A percentile compares a stretch with the other conserved stretches of the same genome.
Evolutionary conservation across 1,284 basidiomycete genomes (phyloP).

Genomic region (Heterobasidion parviporum): DNA sequence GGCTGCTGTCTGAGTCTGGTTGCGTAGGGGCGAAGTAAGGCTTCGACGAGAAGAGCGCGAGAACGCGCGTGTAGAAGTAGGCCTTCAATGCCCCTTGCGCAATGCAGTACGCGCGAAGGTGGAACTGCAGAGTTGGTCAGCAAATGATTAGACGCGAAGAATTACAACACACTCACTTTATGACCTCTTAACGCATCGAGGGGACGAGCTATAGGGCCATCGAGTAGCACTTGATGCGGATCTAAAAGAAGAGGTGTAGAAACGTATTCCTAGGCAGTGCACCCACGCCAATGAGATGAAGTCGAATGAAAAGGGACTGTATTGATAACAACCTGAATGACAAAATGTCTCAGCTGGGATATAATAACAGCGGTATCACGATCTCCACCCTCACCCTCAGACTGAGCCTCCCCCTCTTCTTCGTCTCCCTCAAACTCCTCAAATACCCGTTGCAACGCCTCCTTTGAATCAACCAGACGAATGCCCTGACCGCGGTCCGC

Average conservation of each 20-base stretch:
- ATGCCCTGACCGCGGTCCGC: slow-evolving; percentile 96
- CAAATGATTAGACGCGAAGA: slow-evolving; percentile 4
- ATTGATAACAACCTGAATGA: slow-evolving; percentile 70
- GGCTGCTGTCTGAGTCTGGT: slow-evolving; percentile 16
- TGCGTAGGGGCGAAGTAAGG: slow-evolving; percentile 38
- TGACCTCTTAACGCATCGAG: slow-evolving; percentile 36
- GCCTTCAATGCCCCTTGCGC: slow-evolving; percentile 74
- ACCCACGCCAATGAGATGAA: slow-evolving; percentile 4
- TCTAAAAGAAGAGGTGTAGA: slow-evolving; percentile 71
- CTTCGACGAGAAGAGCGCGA: slow-evolving; percentile 78
- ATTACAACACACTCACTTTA: slow-evolving; percentile 45
- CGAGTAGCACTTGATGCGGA: slow-evolving; percentile 39
- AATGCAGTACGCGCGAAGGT: slow-evolving; percentile 90
- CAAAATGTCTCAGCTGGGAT: slow-evolving; percentile 92
- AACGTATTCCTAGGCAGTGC: slow-evolving; percentile 68
- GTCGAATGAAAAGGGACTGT: background rate
- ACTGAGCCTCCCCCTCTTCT: slow-evolving; percentile 28
- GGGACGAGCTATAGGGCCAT: slow-evolving; percentile 15
- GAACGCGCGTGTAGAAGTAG: slow-evolving; percentile 75
- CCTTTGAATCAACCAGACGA: slow-evolving; percentile 79
- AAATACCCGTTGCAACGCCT: slow-evolving; percentile 73
- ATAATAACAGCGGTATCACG: slow-evolving; percentile 57
- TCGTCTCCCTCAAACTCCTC: slow-evolving; percentile 71
- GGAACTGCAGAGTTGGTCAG: slow-evolving; percentile 54
- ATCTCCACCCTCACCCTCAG: slow-evolving; percentile 18